Evolutionary conservation across 2,329 filamentous ascomycete genomes (phyloP), one percentile per base, ranked within the genome.

Genomic region (Pseudogymnoascus sp.): DNA sequence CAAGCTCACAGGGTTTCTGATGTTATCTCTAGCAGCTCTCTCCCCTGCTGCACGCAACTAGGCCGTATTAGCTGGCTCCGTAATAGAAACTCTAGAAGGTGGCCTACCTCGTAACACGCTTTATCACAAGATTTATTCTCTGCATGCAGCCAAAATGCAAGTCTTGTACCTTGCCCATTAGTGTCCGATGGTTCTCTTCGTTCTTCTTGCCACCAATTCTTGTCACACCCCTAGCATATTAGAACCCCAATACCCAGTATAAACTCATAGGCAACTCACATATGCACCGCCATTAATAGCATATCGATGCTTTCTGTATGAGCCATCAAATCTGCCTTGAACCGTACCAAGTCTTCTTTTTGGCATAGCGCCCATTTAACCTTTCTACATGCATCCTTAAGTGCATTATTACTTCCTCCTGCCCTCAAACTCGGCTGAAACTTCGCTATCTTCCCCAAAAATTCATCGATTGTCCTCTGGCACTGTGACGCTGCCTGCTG

Each of bases 291-390:
- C 12, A 64, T 63, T 5, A 73, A 59, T 33, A 72, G 59, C 58
- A 73, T 61, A 12, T 70, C 64, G 62, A 72, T 72, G 13, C 61
- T 63, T 17, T 67, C 64, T 2, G 66, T 66, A 63, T 73, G 68
- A 6, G 63, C 68, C 41, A 64, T 64, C 29, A 74, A 58, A 21
- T 69, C 66, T 2, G 62, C 65, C 33, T 66, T 67, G 44, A 74
- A 73, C 10, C 29, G 66, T 10, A 58, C 33, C 8, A 71, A n/a
- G 64, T 72, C 68, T 6, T 73, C 68, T 38, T 68, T 69, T 61
- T 65, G 67, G 58, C 69, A 70, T 15, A 69, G 12, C 2, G 67
- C 66, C 70, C 71, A 72, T 60, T 65, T 61, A 71, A 71, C 66
- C 51, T 70, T 72, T 36, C 44, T 66, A 62, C 67, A 71, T 4